Percentiles rank a stretch among this genome's conserved stretches.
Conservation (phyloP, 192 early-diverging fungal species). For the Diversispora epigaea region DNA sequence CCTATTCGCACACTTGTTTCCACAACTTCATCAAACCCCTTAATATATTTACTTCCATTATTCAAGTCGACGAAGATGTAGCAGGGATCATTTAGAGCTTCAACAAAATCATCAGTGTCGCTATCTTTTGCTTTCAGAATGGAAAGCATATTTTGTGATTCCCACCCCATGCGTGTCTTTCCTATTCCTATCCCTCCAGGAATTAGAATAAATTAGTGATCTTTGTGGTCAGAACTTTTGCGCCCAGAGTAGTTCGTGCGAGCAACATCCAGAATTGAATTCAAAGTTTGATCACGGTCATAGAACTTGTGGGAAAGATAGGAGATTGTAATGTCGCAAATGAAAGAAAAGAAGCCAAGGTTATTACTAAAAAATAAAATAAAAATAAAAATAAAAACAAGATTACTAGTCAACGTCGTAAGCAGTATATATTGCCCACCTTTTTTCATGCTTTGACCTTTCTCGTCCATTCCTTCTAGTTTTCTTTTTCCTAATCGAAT, state of each 20-base stretch:
- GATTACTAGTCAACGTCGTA: constrained; percentile 15
- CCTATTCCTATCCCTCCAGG: constrained; percentile 30
- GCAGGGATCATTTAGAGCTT: constrained; percentile 7
- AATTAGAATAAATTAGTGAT: constrained; percentile 26
- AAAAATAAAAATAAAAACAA: constrained; percentile 10
- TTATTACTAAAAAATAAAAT: constrained; percentile 7
- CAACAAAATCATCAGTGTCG: background rate
- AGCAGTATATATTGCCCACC: constrained; percentile 4
- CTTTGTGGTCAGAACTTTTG: constrained; percentile 5
- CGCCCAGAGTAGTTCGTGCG: background rate
- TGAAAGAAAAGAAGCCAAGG: constrained; percentile 2
- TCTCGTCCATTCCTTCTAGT: background rate
- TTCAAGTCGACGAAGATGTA: constrained; percentile 11
- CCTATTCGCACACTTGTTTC: constrained; percentile 7
- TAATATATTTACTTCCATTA: constrained; percentile 25
- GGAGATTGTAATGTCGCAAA: background rate
- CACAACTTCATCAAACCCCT: constrained; percentile 1
- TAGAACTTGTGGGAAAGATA: constrained; percentile 18
- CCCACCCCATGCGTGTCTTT: constrained; percentile 23
- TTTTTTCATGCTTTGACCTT: background rate
- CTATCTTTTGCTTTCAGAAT: background rate
- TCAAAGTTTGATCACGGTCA: constrained; percentile 14
- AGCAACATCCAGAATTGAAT: background rate
- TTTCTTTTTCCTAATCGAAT: constrained; percentile 21
- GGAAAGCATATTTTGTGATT: background rate